Evolutionary conservation across 2,329 filamentous ascomycete genomes (phyloP), one percentile per base, ranked within the genome.

Genomic region (Aaosphaeria arxii): DNA sequence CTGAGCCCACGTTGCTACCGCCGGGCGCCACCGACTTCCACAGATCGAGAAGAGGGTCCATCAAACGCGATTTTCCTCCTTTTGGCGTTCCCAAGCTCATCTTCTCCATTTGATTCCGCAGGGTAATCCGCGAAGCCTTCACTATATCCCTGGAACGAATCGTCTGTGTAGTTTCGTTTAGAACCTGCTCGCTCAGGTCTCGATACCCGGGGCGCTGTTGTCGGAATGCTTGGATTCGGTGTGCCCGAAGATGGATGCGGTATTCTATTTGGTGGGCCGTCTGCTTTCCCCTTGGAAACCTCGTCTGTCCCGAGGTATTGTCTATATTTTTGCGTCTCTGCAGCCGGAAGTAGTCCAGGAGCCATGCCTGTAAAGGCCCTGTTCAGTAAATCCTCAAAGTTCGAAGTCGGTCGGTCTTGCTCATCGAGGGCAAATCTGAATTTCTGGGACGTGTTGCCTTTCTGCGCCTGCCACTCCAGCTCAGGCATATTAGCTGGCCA

Each of bases 131-230:
- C 79, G 56, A 78, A 89, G 32, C 85, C 84, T 56, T 90, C 86
- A 40, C 82, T 81, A 60, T 91, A 91, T 39, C 88, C 87, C 59
- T 87, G 84, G 62, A 82, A 91, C 59, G 85, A 88, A 58, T 78
- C 81, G 54, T 91, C 88, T 36, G 85, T 84, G 63, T 91, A 91
- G 53, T 84, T 82, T 42, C 88, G 80, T 76, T 91, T 91, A 74
- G 87, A 89, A 52, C 82, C 78, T 47, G 77, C 75, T 42, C 88
- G 79, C 57, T 85, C 84, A 32, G 86, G 83, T 46, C 87, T 77
- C 36, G 74, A 68, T 7, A 72, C 69, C 47, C 81, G 77, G 46
- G 62, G 58, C n/a, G 62, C 63, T n/a, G 67, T 64, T 6, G 69
- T 66, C 6, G 69, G 56, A 6, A 69, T 71, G 35, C 66, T 70